Percentiles rank a stretch among this genome's conserved stretches.
These are phyloP conservation scores for Candida oleophila DNA, from an alignment of 805 yeast species.

Conservation along the genomic window DNA sequence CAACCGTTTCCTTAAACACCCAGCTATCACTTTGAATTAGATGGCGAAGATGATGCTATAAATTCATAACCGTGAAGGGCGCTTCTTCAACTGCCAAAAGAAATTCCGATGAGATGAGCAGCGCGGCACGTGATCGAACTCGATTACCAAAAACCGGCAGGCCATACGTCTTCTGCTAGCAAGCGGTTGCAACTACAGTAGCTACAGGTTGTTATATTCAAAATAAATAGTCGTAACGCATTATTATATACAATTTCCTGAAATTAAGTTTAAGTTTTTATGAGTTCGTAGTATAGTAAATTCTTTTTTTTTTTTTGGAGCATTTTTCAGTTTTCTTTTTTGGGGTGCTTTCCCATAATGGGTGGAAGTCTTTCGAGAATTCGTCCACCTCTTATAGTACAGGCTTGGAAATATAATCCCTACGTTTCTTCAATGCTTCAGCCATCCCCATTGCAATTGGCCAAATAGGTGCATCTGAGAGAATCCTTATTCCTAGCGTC, in stretches of 20 bases:
- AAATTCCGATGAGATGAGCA: not conserved
- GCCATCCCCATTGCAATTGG: slow-evolving; percentile 78
- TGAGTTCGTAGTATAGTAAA: not conserved
- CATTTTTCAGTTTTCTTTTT: not conserved
- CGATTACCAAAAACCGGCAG: too few species aligned
- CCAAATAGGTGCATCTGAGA: slow-evolving; percentile 88
- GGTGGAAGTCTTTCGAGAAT: not conserved
- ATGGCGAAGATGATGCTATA: too few species aligned
- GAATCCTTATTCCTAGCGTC: slow-evolving; percentile 69
- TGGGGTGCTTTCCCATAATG: not conserved
- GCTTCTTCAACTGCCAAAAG: too few species aligned
- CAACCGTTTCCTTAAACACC: not conserved
- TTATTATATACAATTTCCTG: not conserved
- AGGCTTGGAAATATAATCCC: slow-evolving; percentile 8
- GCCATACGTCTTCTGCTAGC: too few species aligned
- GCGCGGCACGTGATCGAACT: not conserved
- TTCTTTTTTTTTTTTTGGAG: not conserved
- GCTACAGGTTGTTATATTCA: too few species aligned
- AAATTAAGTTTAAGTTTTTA: not conserved
- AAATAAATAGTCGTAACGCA: slow-evolving; percentile 1
- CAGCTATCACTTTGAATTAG: slow-evolving; percentile 1
- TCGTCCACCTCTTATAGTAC: not conserved
- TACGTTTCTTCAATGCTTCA: slow-evolving; percentile 69
- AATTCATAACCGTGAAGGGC: too few species aligned
- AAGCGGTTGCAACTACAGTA: too few species aligned